Conservation (phyloP, 2,329 filamentous ascomycete species). For the Calonectria pauciramosa region DNA sequence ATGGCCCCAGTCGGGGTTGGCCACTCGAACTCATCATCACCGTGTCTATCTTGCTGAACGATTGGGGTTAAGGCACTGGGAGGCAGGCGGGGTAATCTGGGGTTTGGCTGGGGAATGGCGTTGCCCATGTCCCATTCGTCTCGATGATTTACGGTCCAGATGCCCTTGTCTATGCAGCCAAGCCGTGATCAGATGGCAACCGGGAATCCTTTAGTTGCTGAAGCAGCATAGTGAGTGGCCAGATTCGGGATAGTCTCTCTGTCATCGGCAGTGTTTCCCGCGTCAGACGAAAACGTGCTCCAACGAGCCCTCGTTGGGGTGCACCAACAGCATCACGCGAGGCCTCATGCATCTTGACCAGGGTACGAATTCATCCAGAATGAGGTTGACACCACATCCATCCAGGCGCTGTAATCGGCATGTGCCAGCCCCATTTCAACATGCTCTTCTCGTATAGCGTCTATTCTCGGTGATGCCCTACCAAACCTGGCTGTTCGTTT, state of each 20-base stretch:
- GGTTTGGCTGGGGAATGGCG: conserved; percentile 36
- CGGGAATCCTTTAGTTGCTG: neutral
- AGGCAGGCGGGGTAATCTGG: conserved; percentile 39
- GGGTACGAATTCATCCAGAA: conserved; percentile 10
- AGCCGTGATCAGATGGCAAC: neutral
- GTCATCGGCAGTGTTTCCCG: neutral
- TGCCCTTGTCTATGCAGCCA: conserved; percentile 11
- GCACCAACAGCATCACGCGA: conserved; percentile 9
- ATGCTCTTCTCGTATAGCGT: neutral
- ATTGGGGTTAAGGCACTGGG: conserved; percentile 26
- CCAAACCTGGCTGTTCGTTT: neutral
- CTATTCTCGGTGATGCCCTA: neutral
- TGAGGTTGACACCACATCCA: neutral
- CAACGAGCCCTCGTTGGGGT: neutral
- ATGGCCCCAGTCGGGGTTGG: conserved; percentile 26
- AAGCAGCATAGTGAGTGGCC: neutral
- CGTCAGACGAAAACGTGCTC: neutral
- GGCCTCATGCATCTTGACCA: neutral
- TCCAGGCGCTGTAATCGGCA: neutral
- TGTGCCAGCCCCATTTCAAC: neutral
- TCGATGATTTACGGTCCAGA: conserved; percentile 14
- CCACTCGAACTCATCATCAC: conserved; percentile 33
- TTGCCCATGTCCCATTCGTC: neutral
- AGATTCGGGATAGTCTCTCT: neutral
- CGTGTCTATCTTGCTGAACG: conserved; percentile 21